These are phyloP conservation scores for Citrus inodora DNA, from an alignment of 345 rosid species.

Conservation along the genomic window DNA sequence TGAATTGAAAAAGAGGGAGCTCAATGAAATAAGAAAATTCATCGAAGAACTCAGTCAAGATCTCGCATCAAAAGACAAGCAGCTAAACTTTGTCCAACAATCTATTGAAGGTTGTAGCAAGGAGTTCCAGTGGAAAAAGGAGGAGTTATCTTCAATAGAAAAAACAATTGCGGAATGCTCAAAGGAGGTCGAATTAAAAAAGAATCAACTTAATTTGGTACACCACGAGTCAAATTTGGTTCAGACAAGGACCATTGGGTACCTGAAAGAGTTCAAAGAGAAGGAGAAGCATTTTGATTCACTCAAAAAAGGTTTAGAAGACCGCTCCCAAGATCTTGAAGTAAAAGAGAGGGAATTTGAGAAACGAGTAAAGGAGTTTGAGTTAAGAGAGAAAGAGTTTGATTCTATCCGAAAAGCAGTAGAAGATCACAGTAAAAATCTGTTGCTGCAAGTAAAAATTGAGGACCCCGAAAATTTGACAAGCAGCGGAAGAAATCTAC, in stretches of 20 bases:
- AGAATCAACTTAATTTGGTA: conserved; percentile 11
- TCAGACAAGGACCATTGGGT: conserved; percentile 8
- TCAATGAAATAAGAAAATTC: not conserved
- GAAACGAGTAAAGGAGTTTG: conserved; percentile 21
- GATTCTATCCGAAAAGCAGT: not conserved
- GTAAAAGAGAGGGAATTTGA: conserved; percentile 13
- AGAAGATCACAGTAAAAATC: conserved; percentile 9
- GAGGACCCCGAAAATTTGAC: conserved; percentile 26
- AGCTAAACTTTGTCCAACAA: conserved; percentile 18
- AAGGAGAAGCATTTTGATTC: conserved; percentile 24
- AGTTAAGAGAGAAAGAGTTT: conserved; percentile 15
- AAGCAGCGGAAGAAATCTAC: conserved; percentile 37
- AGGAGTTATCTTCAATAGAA: conserved; percentile 13
- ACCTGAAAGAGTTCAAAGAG: conserved; percentile 15
- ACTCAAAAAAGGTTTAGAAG: conserved; percentile 1
- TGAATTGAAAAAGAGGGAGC: conserved; percentile 11
- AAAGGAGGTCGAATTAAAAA: conserved; percentile 19
- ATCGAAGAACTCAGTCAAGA: not conserved
- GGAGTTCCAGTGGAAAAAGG: conserved; percentile 16
- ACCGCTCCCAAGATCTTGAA: conserved; percentile 17
- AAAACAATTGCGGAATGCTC: conserved; percentile 17
- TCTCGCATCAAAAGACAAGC: not conserved
- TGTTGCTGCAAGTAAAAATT: conserved; percentile 29
- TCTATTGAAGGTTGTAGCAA: conserved; percentile 15
- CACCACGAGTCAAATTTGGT: conserved; percentile 13